Percentiles rank a stretch among this genome's conserved stretches.
phyloP scores from a whole-genome alignment of 139 green algal species.

The Gonium pectorale region DNA sequence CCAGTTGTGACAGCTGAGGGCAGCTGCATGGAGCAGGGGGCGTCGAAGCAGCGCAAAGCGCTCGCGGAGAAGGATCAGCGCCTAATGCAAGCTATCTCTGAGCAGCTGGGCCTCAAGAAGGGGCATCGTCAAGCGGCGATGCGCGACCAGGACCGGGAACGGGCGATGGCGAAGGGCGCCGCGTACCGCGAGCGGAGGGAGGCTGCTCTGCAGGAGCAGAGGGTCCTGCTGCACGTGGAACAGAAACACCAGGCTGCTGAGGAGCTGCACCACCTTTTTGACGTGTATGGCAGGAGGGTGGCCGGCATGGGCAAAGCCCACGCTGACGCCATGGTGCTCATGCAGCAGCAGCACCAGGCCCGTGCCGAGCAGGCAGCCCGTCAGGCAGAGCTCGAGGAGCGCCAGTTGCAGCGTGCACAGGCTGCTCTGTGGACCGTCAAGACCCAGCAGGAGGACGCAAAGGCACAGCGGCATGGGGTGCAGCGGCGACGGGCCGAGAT shows the following conservation, averaged over 20 bases:
- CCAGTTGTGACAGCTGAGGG: no score
- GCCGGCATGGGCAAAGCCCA: slow-evolving; percentile 18
- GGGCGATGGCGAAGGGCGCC: background rate
- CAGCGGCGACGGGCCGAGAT: slow-evolving; percentile 17
- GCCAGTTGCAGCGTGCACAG: background rate
- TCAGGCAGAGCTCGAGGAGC: background rate
- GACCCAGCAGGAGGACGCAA: background rate
- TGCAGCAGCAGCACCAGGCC: slow-evolving; percentile 4
- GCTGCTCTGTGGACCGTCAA: background rate
- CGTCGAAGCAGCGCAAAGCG: no score
- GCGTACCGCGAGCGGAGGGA: background rate
- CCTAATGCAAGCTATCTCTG: background rate
- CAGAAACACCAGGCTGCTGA: background rate
- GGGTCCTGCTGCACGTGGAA: background rate
- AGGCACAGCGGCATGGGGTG: background rate
- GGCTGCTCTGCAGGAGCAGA: background rate
- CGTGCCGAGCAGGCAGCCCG: background rate
- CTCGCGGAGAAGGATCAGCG: background rate
- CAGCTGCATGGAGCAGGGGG: no score
- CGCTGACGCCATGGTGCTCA: slow-evolving; percentile 8
- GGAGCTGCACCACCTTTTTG: slow-evolving; percentile 12
- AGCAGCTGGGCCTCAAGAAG: background rate
- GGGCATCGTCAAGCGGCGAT: background rate
- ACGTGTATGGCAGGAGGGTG: background rate
- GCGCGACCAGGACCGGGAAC: slow-evolving; percentile 32